Evolutionary conservation across 2,329 filamentous ascomycete genomes (phyloP), one percentile per base, ranked within the genome.

Genomic region (Colletotrichum sp.): DNA sequence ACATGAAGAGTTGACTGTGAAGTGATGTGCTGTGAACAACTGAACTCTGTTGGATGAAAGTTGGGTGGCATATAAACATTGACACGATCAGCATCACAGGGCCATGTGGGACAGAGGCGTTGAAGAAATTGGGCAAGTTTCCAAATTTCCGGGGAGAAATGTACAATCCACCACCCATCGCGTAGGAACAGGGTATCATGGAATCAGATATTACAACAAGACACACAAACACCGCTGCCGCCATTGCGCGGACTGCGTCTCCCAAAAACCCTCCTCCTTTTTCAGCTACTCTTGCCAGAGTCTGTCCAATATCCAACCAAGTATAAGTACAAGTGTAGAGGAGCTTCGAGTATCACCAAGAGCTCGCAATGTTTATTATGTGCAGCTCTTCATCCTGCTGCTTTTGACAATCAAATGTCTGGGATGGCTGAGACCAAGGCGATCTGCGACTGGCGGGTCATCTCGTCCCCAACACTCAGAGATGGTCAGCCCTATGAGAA

Each of bases 141-240:
- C 39, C 39, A 49, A 49, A n/a, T 49, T 49, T 49, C 9, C 32
- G 22, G 30, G 19, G 27, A 61, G 36, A 55, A 59, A 65, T 22
- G n/a, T 55, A 62, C 36, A 73, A 61, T 59, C 30, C 32, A 76
- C 44, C 39, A 74, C 39, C 73, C 69, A 68, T 61, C 36, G 61
- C 49, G 72, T 49, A 27, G 39, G 36, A 62, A 75, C 44, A 65
- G 72, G 75, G 71, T 77, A 77, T 77, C 71, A 71, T 71, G 49
- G 65, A 39, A 75, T 30, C 15, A 75, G 57, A 30, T 44, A 75
- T 59, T 65, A 71, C 49, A 77, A 61, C 52, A 71, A 62, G 19
- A 30, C 59, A 49, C 39, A 49, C 11, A 34, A 62, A 30, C 19
- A 34, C 59, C 19, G 59, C 59, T n/a, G 30, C 29, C 52, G 59